phyloP scores from a whole-genome alignment of 352 stramenopile genomes.

The Peronospora belbahrii region DNA sequence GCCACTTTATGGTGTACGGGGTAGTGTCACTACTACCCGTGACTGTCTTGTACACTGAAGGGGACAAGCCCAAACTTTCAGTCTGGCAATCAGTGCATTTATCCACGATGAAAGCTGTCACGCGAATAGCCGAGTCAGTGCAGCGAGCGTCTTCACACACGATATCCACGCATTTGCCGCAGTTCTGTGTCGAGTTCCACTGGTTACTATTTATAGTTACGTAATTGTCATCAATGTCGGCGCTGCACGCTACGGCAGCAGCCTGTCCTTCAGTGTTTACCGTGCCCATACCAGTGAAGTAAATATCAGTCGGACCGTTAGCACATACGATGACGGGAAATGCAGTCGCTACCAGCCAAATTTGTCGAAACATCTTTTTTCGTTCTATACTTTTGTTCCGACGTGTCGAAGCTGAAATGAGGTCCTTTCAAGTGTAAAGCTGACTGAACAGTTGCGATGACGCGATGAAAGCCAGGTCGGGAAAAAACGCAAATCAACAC shows the following conservation, averaged over 20 bases:
- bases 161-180: slow-evolving; percentile 48
- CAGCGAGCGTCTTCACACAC: slow-evolving; percentile 40
- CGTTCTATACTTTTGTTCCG: slow-evolving; percentile 3
- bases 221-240: slow-evolving; percentile 34
- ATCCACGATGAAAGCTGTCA: slow-evolving; percentile 44
- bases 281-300: slow-evolving; percentile 39
- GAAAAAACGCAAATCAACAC: slow-evolving; percentile 14
- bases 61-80: slow-evolving; percentile 41
- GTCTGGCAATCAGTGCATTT: slow-evolving; percentile 48
- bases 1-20: slow-evolving; percentile 31
- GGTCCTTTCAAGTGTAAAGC: no score
- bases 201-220: slow-evolving; percentile 47
- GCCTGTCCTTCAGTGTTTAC: slow-evolving; percentile 29
- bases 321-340: slow-evolving; percentile 12
- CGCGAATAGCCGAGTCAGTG: slow-evolving; percentile 23
- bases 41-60: slow-evolving; percentile 30
- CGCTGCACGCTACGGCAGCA: slow-evolving; percentile 34
- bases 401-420: slow-evolving; percentile 5
- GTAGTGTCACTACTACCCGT: slow-evolving; percentile 23
- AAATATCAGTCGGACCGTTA: slow-evolving; percentile 13
- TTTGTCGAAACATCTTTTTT: slow-evolving; percentile 13
- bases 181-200: slow-evolving; percentile 43
- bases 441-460: slow-evolving; percentile 3
- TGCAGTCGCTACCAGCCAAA: slow-evolving; percentile 4
- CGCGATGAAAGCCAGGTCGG: slow-evolving; percentile 8